These are phyloP conservation scores for Podospora pseudoanserina DNA, from an alignment of 495 filamentous ascomycete genomes.

Conservation along the genomic window DNA sequence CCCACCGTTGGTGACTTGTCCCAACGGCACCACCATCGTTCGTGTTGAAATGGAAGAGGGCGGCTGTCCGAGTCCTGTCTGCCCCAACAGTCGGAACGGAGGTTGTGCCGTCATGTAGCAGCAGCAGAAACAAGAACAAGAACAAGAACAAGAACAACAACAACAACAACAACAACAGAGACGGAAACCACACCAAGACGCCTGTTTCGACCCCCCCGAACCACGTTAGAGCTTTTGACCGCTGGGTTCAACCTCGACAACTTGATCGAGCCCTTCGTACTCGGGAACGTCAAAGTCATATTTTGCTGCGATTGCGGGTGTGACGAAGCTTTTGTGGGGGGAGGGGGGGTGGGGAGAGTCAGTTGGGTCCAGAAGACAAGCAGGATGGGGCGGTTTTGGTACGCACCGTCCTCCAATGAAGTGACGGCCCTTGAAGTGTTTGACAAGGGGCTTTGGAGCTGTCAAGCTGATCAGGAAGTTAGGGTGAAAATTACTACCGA, in stretches of 20 bases:
- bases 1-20: slow-evolving; percentile 43
- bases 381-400: slow-evolving; percentile 7
- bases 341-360: slow-evolving; percentile 14
- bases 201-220: too few species aligned
- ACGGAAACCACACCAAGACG: too few species aligned
- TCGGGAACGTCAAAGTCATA: slow-evolving; percentile 79
- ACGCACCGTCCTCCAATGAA: slow-evolving; percentile 75
- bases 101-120: slow-evolving; percentile 45
- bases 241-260: slow-evolving; percentile 68
- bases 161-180: too few species aligned
- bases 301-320: slow-evolving; percentile 73
- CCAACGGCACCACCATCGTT: slow-evolving; percentile 33
- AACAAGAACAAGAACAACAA: too few species aligned
- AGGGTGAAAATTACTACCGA: slow-evolving; percentile 77
- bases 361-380: slow-evolving; percentile 12
- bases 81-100: slow-evolving; percentile 47
- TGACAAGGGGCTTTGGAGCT: slow-evolving; percentile 89
- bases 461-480: slow-evolving; percentile 79
- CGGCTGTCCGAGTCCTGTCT: slow-evolving; percentile 46
- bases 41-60: slow-evolving; percentile 45
- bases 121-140: neutral
- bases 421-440: slow-evolving; percentile 78
- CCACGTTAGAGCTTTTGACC: slow-evolving; percentile 53
- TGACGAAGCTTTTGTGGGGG: slow-evolving; percentile 62
- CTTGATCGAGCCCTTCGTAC: slow-evolving; percentile 86